Conservation (phyloP, 768 basidiomycete species). For the Mycena floridula region DNA sequence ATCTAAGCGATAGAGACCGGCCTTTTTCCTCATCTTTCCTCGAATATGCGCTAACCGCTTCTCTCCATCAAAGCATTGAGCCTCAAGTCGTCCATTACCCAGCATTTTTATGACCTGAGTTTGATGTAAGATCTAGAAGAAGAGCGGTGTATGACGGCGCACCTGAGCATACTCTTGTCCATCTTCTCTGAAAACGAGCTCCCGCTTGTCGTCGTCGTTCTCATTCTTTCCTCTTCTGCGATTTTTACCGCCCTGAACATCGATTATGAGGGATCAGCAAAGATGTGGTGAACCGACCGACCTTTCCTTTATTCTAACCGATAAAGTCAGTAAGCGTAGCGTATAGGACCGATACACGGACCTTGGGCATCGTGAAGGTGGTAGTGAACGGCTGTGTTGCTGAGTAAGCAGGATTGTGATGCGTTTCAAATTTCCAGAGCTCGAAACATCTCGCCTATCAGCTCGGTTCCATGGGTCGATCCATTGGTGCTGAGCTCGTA, state of each 20-base stretch:
- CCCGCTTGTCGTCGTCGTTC: slow-evolving; percentile 98
- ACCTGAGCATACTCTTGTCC: slow-evolving; percentile 99
- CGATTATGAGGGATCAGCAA: background rate
- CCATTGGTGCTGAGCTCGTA: too few species aligned
- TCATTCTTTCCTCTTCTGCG: slow-evolving; percentile 99
- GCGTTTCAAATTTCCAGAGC: too few species aligned
- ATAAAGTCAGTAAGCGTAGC: background rate
- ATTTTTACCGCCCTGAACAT: slow-evolving; percentile 90
- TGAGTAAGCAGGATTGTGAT: too few species aligned
- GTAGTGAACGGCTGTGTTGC: too few species aligned
- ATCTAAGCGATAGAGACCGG: slow-evolving; percentile 23
- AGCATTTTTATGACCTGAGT: slow-evolving; percentile 99
- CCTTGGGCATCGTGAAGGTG: slow-evolving; percentile 2
- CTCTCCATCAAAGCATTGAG: slow-evolving; percentile 96
- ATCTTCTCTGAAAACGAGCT: slow-evolving; percentile 97
- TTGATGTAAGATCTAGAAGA: too few species aligned
- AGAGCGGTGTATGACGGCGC: too few species aligned
- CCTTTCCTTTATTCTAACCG: slow-evolving; percentile 70
- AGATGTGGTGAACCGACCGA: slow-evolving; percentile 15
- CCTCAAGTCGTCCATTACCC: slow-evolving; percentile 95
- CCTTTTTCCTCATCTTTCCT: slow-evolving; percentile 99
- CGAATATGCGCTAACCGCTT: slow-evolving; percentile 96
- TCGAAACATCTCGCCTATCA: too few species aligned
- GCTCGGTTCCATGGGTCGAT: too few species aligned
- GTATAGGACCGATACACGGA: background rate